These are phyloP conservation scores for Coleophoma eucalyptorum DNA, from an alignment of 2,329 filamentous ascomycete species.

Conservation along the genomic window DNA sequence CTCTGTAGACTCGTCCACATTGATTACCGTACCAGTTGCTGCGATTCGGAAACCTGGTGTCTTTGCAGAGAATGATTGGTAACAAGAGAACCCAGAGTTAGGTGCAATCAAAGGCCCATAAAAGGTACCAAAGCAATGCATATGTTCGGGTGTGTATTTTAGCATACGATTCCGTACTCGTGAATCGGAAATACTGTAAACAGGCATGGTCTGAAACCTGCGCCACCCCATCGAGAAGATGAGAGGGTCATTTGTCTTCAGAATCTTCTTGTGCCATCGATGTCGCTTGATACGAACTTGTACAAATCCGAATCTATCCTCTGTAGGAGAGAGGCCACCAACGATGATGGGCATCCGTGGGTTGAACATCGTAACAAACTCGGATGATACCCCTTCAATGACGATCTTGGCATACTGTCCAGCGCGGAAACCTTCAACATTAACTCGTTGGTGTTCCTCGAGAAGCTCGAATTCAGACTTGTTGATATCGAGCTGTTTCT, in stretches of 20 bases:
- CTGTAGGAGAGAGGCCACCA: constrained; percentile 87
- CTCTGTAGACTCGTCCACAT: constrained; percentile 91
- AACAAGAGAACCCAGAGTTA: constrained; percentile 92
- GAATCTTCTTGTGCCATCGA: constrained; percentile 97
- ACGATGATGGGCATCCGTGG: constrained; percentile 80
- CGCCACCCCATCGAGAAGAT: constrained; percentile 98
- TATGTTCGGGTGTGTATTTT: constrained; percentile 98
- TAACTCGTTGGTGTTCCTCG: constrained; percentile 76
- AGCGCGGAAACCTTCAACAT: constrained; percentile 86
- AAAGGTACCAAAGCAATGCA: constrained; percentile 97
- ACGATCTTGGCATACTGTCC: constrained; percentile 92
- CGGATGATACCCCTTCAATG: constrained; percentile 82
- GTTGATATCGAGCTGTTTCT: constrained; percentile 97
- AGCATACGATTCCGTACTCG: constrained; percentile 94
- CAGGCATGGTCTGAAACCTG: constrained; percentile 85
- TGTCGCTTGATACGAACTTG: constrained; percentile 97
- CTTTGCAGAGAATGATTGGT: constrained; percentile 81
- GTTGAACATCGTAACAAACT: constrained; percentile 83
- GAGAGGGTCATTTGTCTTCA: constrained; percentile 96
- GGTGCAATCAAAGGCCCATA: constrained; percentile 94
- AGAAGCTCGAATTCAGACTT: constrained; percentile 86
- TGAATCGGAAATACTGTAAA: constrained; percentile 94
- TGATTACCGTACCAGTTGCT: constrained; percentile 88
- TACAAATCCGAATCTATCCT: constrained; percentile 92
- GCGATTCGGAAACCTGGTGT: constrained; percentile 91